Evolutionary conservation across 2,329 filamentous ascomycete genomes (phyloP), one percentile per base, ranked within the genome.

Genomic region (Bimuria novae-zelandiae): DNA sequence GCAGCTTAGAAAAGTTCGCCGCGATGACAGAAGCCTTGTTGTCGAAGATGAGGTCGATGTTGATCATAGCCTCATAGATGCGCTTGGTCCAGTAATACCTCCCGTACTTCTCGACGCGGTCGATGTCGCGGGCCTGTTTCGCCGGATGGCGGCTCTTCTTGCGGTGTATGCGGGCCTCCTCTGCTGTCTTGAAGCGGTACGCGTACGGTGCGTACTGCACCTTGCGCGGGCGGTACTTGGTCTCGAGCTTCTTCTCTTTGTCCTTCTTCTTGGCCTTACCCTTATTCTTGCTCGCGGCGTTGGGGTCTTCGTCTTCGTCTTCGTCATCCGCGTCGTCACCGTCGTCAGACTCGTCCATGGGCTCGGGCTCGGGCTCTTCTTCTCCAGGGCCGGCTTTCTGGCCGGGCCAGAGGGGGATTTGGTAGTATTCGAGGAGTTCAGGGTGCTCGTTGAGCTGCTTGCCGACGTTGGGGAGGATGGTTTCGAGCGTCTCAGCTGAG

Each of bases 31-130:
- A 65, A 0, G 23, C 5, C 1, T 4, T 21, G 30, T 57, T 36
- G 51, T 71, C 69, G 35, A 41, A 54, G 29, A 67, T 54, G 23
- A 50, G 3, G 21, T 36, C n/a, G 10, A 57, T 48, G 52, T 67
- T 54, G 52, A 70, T 64, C 56, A 71, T 70, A 42, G 68, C 49
- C 2, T 68, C 52, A 56, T 67, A 70, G 48, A 71, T 59, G 10
- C 61, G 60, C n/a, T 52, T 52, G 4, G 69, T 67, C 69, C 69
- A 71, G 60, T 66, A 67, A 7, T 54, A 49, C n/a, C 67, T 64
- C 12, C 66, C 64, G 29, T 52, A 49, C 5, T 42, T 32, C 37
- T 62, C 63, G 23, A 71, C 67, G 12, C 55, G 59, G 6, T 53
- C 43, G 23, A 68, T 10, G 44, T 70, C 64, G 0, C 37, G 3